Percentiles rank a stretch among this genome's conserved stretches.
Evolutionary conservation across 2,329 filamentous ascomycete genomes (phyloP).

Genomic region (Pseudogymnoascus destructans): DNA sequence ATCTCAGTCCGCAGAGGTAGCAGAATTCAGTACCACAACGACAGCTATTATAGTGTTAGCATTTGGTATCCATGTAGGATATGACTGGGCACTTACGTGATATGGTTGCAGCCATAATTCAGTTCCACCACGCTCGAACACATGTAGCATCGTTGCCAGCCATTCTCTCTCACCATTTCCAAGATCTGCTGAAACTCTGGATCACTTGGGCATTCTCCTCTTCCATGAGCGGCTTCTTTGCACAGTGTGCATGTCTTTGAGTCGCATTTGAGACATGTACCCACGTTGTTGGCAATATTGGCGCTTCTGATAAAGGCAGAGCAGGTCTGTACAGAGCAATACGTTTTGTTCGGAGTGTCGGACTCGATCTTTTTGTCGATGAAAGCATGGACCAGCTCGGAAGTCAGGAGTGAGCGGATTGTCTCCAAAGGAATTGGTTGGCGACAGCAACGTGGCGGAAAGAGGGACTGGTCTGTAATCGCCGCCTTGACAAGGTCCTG

Average conservation of each 20-base stretch:
- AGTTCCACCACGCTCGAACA: conserved; percentile 39
- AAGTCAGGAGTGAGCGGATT: conserved; percentile 28
- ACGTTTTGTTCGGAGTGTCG: conserved; percentile 34
- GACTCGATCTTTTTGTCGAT: conserved; percentile 36
- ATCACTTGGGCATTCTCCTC: conserved; percentile 37
- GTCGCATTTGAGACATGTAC: conserved; percentile 32
- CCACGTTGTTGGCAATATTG: conserved; percentile 27
- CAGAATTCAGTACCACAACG: conserved; percentile 37
- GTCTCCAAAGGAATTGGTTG: conserved; percentile 29
- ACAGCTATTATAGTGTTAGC: conserved; percentile 28
- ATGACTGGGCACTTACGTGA: conserved; percentile 33
- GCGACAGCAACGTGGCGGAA: conserved; percentile 42
- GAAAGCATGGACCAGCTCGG: conserved; percentile 28
- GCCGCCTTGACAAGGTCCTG: conserved; percentile 31
- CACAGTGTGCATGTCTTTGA: conserved; percentile 37
- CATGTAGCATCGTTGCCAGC: conserved; percentile 38
- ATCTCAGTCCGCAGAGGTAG: conserved; percentile 32
- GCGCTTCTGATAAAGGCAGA: conserved; percentile 33
- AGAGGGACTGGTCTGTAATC: conserved; percentile 37
- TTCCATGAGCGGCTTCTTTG: conserved; percentile 33
- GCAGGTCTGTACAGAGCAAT: conserved; percentile 36
- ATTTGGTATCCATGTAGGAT: not conserved
- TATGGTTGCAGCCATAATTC: conserved; percentile 40
- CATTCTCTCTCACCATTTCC: conserved; percentile 28
- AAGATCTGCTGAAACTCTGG: conserved; percentile 29